Percentiles rank a stretch among this genome's conserved stretches.
phyloP scores from a whole-genome alignment of 441 rosid species.

The Erodium trifolium region DNA sequence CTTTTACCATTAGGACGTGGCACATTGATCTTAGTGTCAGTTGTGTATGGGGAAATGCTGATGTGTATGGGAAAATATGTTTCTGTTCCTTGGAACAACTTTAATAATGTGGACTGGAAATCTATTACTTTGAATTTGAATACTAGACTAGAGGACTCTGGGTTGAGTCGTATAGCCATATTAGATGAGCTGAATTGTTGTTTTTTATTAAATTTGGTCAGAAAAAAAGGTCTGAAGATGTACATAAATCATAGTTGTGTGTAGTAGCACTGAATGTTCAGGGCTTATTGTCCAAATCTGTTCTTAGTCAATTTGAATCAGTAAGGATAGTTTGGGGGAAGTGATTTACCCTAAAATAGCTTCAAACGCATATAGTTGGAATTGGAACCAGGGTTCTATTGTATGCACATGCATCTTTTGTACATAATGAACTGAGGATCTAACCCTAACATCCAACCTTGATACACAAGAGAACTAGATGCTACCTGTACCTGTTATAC shows the following conservation, averaged over 20 bases:
- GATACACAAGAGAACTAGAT: neutral
- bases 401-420: neutral
- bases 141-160: neutral
- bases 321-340: neutral
- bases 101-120: neutral
- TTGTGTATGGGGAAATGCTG: too few relatives aligned
- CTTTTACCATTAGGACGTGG: neutral
- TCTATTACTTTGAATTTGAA: neutral
- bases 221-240: neutral
- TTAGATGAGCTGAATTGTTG: neutral
- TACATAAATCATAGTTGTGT: neutral
- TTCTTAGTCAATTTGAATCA: neutral
- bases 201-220: neutral
- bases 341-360: neutral
- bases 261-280: too few relatives aligned
- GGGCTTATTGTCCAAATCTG: neutral
- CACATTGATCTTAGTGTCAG: neutral
- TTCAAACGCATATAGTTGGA: neutral
- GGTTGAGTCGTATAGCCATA: neutral
- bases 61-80: too few relatives aligned
- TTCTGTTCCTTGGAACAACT: neutral
- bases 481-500: neutral
- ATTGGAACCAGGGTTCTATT: neutral
- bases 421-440: neutral
- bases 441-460: neutral